A percentile compares a stretch with the other conserved stretches of the same genome.
Evolutionary conservation across 768 basidiomycete species (phyloP).

Genomic region (Tricholoma furcatifolium): DNA sequence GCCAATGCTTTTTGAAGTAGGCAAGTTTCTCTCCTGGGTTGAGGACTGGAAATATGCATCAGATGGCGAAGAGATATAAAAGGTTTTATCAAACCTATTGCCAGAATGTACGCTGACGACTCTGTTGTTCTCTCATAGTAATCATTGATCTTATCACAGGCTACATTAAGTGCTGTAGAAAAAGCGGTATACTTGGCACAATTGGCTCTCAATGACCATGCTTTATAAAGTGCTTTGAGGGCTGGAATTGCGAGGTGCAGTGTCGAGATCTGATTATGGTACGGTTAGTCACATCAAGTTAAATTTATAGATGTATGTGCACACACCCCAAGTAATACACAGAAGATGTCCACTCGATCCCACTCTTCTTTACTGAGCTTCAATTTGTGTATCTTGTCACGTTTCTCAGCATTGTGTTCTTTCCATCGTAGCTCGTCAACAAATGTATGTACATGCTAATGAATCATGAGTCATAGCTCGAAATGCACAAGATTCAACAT

Average conservation of each 20-base stretch:
- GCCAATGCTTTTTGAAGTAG: conserved; percentile 28
- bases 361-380: background rate
- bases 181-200: background rate
- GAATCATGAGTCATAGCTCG: background rate
- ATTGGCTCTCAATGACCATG: background rate
- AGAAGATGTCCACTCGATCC: no score
- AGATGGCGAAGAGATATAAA: no score
- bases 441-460: background rate
- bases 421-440: background rate
- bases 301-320: no score
- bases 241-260: conserved; percentile 8
- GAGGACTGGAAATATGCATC: conserved; percentile 15
- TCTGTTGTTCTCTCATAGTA: conserved; percentile 33
- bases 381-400: background rate
- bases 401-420: background rate
- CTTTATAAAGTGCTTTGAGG: background rate
- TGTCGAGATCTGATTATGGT: background rate
- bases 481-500: background rate
- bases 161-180: conserved; percentile 22
- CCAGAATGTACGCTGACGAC: conserved; percentile 28
- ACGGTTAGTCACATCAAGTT: no score
- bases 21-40: conserved; percentile 20
- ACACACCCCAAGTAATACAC: no score
- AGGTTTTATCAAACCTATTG: conserved; percentile 25
- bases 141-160: conserved; percentile 27